phyloP scores from a whole-genome alignment of 768 basidiomycete species.

The Suillus lakei region DNA sequence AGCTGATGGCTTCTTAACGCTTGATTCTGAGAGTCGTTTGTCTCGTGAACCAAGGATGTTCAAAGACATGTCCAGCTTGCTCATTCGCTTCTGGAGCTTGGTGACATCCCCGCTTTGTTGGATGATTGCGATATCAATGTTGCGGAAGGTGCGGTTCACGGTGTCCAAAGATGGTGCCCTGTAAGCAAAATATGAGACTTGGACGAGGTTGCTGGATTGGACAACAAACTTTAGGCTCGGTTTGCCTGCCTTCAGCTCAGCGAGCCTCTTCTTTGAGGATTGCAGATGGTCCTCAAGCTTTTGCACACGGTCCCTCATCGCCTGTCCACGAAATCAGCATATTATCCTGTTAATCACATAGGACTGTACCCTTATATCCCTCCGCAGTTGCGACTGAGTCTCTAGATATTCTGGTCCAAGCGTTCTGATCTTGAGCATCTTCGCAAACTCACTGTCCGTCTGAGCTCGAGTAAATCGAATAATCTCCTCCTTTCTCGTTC shows the following conservation, averaged over 20 bases:
- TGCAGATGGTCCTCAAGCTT: slow-evolving; percentile 80
- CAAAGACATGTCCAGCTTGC: slow-evolving; percentile 49
- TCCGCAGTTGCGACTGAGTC: slow-evolving; percentile 76
- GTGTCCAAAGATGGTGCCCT: slow-evolving; percentile 88
- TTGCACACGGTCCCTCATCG: slow-evolving; percentile 72
- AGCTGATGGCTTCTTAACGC: slow-evolving; percentile 43
- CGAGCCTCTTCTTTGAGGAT: slow-evolving; percentile 69
- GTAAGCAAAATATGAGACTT: slow-evolving; percentile 13
- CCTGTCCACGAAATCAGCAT: slow-evolving; percentile 42
- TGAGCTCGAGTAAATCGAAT: slow-evolving; percentile 78
- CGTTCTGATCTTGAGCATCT: slow-evolving; percentile 72
- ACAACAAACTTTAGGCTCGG: slow-evolving; percentile 61
- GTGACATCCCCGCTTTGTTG: slow-evolving; percentile 63
- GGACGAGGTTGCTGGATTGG: background rate
- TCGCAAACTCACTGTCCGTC: slow-evolving; percentile 78
- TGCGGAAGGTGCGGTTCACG: slow-evolving; percentile 80
- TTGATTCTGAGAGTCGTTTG: slow-evolving; percentile 45
- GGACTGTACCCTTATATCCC: slow-evolving; percentile 65
- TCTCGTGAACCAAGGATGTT: slow-evolving; percentile 39
- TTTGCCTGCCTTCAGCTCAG: slow-evolving; percentile 63
- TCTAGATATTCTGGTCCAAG: slow-evolving; percentile 90
- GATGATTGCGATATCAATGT: slow-evolving; percentile 75
- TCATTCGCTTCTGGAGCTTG: slow-evolving; percentile 54
- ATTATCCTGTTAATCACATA: slow-evolving; percentile 1
- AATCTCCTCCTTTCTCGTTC: slow-evolving; percentile 84